These are phyloP conservation scores for Coemansia guatemalensis DNA, from an alignment of 192 early-diverging fungal genomes.

Conservation along the genomic window DNA sequence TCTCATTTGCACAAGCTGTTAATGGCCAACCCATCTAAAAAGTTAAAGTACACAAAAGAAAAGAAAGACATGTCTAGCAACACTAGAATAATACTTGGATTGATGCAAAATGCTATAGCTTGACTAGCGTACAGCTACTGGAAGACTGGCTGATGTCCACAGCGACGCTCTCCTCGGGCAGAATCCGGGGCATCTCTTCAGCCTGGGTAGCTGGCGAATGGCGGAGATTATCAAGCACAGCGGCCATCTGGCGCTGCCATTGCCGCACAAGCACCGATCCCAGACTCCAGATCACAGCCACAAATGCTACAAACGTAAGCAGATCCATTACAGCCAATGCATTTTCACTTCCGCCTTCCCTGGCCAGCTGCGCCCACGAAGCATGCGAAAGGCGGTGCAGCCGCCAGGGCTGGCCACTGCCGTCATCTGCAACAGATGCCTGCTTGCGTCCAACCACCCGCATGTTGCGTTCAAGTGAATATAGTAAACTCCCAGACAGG, in stretches of 20 bases:
- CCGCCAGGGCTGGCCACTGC: not conserved
- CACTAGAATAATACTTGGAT: too few species aligned
- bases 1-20: too few species aligned
- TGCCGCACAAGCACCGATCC: constrained; percentile 29
- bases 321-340: not conserved
- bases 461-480: constrained; percentile 1
- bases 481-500: constrained; percentile 24
- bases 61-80: too few species aligned
- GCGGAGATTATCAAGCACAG: not conserved
- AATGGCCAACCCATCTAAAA: too few species aligned
- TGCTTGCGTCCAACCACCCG: constrained; percentile 1
- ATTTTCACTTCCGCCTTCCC: not conserved
- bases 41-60: too few species aligned
- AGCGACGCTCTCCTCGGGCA: too few species aligned
- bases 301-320: constrained; percentile 17
- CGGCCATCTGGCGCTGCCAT: constrained; percentile 4
- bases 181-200: too few species aligned
- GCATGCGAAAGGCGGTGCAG: not conserved
- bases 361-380: not conserved
- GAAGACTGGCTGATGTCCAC: too few species aligned
- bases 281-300: constrained; percentile 15
- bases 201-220: too few species aligned
- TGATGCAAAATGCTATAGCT: too few species aligned
- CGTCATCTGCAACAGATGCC: not conserved
- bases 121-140: too few species aligned